Base-by-base conservation (phyloP, 2,329 filamentous ascomycete species). In the Diplodia intermedia region DNA sequence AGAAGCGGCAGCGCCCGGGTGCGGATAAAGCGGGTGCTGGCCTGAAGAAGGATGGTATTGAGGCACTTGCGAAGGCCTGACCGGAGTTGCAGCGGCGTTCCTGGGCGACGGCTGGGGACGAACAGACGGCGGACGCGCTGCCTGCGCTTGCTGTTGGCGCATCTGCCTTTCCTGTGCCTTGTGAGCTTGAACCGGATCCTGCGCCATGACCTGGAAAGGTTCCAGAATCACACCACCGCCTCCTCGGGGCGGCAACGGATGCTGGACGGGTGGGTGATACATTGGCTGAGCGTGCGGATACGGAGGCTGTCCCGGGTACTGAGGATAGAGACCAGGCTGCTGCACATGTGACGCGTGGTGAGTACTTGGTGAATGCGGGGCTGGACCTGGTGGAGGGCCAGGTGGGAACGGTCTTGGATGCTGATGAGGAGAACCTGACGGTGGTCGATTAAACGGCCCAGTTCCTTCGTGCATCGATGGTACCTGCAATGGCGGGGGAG, bases 191-290 rank as follows among this genome's bases (percentile, higher is more conserved):
- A 74, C 79, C 5, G 79, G 80, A 60, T 81, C 80, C 69, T 84
- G 82, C 9, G 79, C 78, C n/a, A 77, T 75, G 14, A 83, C 79
- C 66, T 82, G 80, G 71, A 84, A 84, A 4, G 82, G 81, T 56
- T 81, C 81, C 43, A 84, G 75, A 79, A 83, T 82, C 69, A 81
- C 79, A 18, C 82, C 82, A 60, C 82, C 57, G 14, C 53, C 53
- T 43, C 56, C 54, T 18, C 43, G 47, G 18, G 55, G 56, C 18
- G 55, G 55, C 62, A 65, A 33, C 47, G 57, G 47, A 54, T 72
- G 72, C 26, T 81, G 81, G 50, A 78, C 77, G 15, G 79, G 77
- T 40, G 78, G 78, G 40, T 78, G 78, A 54, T 74, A 74, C 65
- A 76, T 71, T 29, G 73, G 77, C 31, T 73, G 75, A 29, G 73